Evolutionary conservation across 805 yeast species (phyloP).

Genomic region (Phaffomyces antillensis): DNA sequence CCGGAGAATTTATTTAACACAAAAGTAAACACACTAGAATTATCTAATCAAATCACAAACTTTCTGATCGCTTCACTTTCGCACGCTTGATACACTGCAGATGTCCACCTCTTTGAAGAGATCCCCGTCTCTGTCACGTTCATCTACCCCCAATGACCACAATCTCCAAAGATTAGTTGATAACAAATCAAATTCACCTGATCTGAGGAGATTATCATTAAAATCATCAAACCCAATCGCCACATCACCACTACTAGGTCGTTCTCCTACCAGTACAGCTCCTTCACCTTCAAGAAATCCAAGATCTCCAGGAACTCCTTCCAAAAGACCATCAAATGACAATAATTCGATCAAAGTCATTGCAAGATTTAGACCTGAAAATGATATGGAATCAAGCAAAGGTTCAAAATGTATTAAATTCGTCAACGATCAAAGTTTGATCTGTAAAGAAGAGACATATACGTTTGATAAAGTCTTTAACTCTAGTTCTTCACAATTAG

Average conservation of each 20-base stretch:
- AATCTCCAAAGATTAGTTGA: background rate
- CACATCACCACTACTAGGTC: background rate
- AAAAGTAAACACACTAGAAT: too few species aligned
- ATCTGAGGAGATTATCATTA: too few species aligned
- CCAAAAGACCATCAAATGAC: background rate
- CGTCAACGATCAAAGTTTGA: slow-evolving; percentile 9
- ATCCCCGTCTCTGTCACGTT: too few species aligned
- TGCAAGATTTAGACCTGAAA: slow-evolving; percentile 64
- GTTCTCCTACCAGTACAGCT: background rate
- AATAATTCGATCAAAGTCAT: slow-evolving; percentile 51
- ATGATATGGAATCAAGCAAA: slow-evolving; percentile 24
- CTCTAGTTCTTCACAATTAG: slow-evolving; percentile 42
- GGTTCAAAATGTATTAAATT: background rate
- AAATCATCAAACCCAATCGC: too few species aligned
- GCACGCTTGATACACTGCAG: too few species aligned
- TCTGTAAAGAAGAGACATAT: slow-evolving; percentile 27
- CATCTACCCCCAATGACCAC: background rate
- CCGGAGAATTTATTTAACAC: too few species aligned
- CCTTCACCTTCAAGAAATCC: background rate
- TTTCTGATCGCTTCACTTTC: too few species aligned
- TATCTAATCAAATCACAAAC: too few species aligned
- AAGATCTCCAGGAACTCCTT: slow-evolving; percentile 1
- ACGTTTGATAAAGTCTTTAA: slow-evolving; percentile 63
- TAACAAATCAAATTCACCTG: too few species aligned
- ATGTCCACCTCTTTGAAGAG: too few species aligned